phyloP scores from a whole-genome alignment of 257 asterid species.

The Paraleonurus japonicus region DNA sequence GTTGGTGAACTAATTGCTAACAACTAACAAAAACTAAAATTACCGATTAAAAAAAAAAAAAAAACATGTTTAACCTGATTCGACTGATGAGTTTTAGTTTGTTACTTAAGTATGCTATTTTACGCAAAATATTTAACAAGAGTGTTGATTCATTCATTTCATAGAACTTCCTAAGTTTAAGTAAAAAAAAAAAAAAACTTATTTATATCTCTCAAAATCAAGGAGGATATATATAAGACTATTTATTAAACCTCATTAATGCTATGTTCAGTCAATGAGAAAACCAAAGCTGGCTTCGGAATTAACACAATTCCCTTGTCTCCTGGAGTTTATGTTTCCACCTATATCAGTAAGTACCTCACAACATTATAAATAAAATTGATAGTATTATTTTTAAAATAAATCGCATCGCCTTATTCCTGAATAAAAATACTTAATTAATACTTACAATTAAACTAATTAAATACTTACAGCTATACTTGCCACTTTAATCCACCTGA shows the following conservation, averaged over 20 bases:
- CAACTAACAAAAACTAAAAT: too few relatives aligned
- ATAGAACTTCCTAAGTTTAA: too few relatives aligned
- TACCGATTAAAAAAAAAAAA: too few relatives aligned
- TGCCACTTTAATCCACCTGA: conserved; percentile 22
- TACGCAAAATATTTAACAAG: too few relatives aligned
- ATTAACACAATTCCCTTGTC: conserved; percentile 65
- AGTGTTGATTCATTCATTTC: too few relatives aligned
- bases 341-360: not conserved
- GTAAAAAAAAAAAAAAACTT: too few relatives aligned
- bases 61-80: too few relatives aligned
- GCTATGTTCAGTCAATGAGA: conserved; percentile 30
- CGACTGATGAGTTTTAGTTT: too few relatives aligned
- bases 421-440: not conserved
- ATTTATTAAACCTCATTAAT: conserved; percentile 31
- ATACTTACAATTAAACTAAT: conserved; percentile 8
- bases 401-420: not conserved
- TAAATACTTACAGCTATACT: conserved; percentile 29
- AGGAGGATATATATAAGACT: conserved; percentile 37
- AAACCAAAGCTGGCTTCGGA: conserved; percentile 66
- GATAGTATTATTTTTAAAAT: not conserved
- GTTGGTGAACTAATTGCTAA: too few relatives aligned
- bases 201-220: conserved; percentile 29
- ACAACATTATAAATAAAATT: not conserved
- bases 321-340: conserved; percentile 54
- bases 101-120: too few relatives aligned